These are phyloP conservation scores for Neofusicoccum ribis DNA, from an alignment of 2,329 filamentous ascomycete species.

Conservation along the genomic window DNA sequence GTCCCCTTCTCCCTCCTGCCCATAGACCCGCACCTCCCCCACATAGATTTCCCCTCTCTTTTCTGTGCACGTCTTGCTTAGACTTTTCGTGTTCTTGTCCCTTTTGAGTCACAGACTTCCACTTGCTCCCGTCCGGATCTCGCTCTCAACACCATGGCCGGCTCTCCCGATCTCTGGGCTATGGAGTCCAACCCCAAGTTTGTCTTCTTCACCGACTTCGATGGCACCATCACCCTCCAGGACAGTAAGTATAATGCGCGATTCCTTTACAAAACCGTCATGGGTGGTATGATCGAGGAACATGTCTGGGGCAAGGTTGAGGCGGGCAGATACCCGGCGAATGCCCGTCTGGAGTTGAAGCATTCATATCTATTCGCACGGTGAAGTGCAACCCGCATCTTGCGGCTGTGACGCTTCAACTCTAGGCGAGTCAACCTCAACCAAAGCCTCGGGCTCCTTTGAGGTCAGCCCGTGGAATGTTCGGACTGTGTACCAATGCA, in stretches of 20 bases:
- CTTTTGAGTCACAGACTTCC: neutral
- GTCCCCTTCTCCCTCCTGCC: neutral
- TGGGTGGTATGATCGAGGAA: neutral
- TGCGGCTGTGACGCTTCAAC: too few relatives aligned
- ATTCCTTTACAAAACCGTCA: neutral
- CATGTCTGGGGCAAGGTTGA: neutral
- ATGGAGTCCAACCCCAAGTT: slow-evolving; percentile 70
- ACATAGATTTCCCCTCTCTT: neutral
- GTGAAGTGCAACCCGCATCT: too few relatives aligned
- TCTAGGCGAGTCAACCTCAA: too few relatives aligned
- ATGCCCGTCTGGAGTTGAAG: too few relatives aligned
- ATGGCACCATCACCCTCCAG: slow-evolving; percentile 85
- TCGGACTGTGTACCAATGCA: too few relatives aligned
- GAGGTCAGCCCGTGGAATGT: too few relatives aligned
- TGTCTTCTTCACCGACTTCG: slow-evolving; percentile 99
- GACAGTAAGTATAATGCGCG: slow-evolving; percentile 54
- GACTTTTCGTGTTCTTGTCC: neutral
- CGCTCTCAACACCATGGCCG: slow-evolving; percentile 26
- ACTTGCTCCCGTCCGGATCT: slow-evolving; percentile 2
- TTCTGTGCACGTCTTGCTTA: neutral
- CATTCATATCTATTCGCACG: neutral
- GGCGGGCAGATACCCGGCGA: too few relatives aligned
- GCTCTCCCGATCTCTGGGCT: slow-evolving; percentile 41
- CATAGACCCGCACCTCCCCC: neutral
- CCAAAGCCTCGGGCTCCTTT: too few relatives aligned